Percentiles rank a stretch among this genome's conserved stretches.
Conservation (phyloP, 2,329 filamentous ascomycete genomes). For the Aspergillus nomiae region DNA sequence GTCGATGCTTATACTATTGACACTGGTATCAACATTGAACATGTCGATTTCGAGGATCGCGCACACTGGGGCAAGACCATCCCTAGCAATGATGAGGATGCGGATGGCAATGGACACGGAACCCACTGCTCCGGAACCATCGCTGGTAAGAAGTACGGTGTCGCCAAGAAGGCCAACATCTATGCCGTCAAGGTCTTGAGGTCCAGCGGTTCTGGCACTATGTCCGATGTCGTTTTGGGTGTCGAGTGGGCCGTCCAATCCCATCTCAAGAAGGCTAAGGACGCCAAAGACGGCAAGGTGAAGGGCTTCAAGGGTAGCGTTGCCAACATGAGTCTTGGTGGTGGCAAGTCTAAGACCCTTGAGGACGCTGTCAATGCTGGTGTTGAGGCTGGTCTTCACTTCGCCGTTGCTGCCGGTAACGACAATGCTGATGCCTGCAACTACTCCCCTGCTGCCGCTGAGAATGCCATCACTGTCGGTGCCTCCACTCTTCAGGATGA, state of each 20-base stretch:
- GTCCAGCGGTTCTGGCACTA: slow-evolving; percentile 95
- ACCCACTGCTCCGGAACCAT: slow-evolving; percentile 99
- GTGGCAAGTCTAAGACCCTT: slow-evolving; percentile 91
- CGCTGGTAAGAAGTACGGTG: slow-evolving; percentile 97
- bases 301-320: slow-evolving; percentile 99
- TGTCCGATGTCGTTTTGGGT: slow-evolving; percentile 98
- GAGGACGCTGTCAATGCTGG: slow-evolving; percentile 93
- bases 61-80: slow-evolving; percentile 98
- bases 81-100: slow-evolving; percentile 77
- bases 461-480: slow-evolving; percentile 91
- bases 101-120: slow-evolving; percentile 96
- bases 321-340: slow-evolving; percentile 99
- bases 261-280: slow-evolving; percentile 74
- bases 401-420: slow-evolving; percentile 96
- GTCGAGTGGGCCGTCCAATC: slow-evolving; percentile 88
- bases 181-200: slow-evolving; percentile 98
- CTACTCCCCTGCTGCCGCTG: slow-evolving; percentile 94
- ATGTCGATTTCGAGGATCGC: slow-evolving; percentile 96
- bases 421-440: slow-evolving; percentile 99
- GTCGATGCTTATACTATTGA: slow-evolving; percentile 99
- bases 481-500: slow-evolving; percentile 90
- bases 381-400: slow-evolving; percentile 89
- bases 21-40: slow-evolving; percentile 89
- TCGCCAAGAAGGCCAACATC: slow-evolving; percentile 97
- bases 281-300: slow-evolving; percentile 82